phyloP scores from a whole-genome alignment of 257 asterid species.

The Marsdenia floribunda region DNA sequence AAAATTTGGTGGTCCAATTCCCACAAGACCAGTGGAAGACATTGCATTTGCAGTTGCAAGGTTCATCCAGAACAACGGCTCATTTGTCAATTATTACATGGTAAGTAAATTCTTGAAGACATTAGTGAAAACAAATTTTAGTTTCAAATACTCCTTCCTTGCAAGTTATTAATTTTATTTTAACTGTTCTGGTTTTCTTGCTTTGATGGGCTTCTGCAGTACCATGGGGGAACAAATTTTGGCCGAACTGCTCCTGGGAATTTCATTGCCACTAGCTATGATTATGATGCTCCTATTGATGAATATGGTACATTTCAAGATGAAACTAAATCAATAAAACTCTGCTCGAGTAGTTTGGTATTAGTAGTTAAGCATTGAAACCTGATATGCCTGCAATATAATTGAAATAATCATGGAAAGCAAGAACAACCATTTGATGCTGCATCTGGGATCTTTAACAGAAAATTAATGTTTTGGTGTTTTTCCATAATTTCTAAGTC shows the following conservation, averaged over 20 bases:
- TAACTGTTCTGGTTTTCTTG: slow-evolving; percentile 1
- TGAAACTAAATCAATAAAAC: too few relatives aligned
- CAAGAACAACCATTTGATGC: neutral
- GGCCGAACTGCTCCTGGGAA: slow-evolving; percentile 79
- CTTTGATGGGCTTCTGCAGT: slow-evolving; percentile 36
- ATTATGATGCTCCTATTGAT: slow-evolving; percentile 86
- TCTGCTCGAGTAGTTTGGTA: neutral
- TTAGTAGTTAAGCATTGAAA: neutral
- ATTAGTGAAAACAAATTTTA: neutral
- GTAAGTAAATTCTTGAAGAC: slow-evolving; percentile 28
- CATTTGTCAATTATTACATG: slow-evolving; percentile 93
- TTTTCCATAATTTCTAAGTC: neutral
- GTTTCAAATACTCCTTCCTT: neutral
- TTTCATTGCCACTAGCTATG: slow-evolving; percentile 82
- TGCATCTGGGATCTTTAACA: neutral
- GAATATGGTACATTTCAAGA: slow-evolving; percentile 62
- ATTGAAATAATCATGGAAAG: too few relatives aligned
- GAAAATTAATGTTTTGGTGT: neutral
- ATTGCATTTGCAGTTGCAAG: slow-evolving; percentile 86
- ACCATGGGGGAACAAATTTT: slow-evolving; percentile 90
- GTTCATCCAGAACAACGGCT: slow-evolving; percentile 82
- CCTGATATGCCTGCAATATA: neutral
- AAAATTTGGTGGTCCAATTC: slow-evolving; percentile 67
- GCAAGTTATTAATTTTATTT: neutral
- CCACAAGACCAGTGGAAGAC: slow-evolving; percentile 82